Evolutionary conservation across 176 grass and related monocot species (phyloP).

Genomic region (Chloris gayana): DNA sequence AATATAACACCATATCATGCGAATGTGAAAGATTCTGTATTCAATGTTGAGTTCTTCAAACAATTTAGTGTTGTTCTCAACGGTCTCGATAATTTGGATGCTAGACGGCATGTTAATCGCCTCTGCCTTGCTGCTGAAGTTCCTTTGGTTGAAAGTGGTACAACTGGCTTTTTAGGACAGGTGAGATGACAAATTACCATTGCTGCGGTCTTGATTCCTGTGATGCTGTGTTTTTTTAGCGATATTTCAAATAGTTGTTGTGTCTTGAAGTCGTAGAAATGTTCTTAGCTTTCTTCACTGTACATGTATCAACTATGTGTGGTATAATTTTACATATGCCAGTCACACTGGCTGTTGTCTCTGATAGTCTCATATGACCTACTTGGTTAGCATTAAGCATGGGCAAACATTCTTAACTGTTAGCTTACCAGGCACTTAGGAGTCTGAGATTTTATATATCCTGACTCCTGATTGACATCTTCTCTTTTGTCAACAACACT

Average conservation of each 20-base stretch:
- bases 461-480: neutral
- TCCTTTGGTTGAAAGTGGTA: conserved; percentile 97
- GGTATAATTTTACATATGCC: neutral
- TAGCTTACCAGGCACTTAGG: neutral
- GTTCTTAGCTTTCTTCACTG: neutral
- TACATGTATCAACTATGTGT: neutral
- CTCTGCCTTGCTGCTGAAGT: conserved; percentile 98
- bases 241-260: conserved; percentile 9
- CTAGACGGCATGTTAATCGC: conserved; percentile 95
- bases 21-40: conserved; percentile 90
- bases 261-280: neutral
- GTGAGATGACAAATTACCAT: conserved; percentile 37
- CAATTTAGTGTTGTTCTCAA: conserved; percentile 96
- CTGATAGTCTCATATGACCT: neutral
- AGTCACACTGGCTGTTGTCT: neutral
- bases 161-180: conserved; percentile 98
- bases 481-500: conserved; percentile 3
- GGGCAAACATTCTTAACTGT: neutral
- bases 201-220: neutral
- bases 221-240: neutral
- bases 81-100: conserved; percentile 99
- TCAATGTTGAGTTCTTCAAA: conserved; percentile 93
- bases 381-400: neutral
- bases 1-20: conserved; percentile 85
- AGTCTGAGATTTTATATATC: neutral